Percentiles rank a stretch among this genome's conserved stretches.
Conservation (phyloP, 306 rosid species). For the Lathyrus tuberosus region DNA sequence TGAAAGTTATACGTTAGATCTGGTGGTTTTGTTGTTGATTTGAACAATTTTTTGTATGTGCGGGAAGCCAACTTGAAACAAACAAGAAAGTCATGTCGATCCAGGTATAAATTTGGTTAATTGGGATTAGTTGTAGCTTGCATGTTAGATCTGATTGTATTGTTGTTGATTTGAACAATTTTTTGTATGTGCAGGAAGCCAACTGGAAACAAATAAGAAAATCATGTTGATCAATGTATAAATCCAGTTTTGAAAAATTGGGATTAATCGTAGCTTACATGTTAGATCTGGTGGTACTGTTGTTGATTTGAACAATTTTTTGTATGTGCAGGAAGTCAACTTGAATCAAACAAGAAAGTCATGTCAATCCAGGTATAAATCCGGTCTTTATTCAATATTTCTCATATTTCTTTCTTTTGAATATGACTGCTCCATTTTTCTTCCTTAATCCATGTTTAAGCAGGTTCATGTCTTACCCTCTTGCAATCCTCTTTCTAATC, state of each 20-base stretch:
- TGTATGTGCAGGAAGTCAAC: slow-evolving; percentile 69
- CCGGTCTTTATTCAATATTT: neutral
- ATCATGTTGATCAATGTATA: slow-evolving; percentile 81
- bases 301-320: slow-evolving; percentile 24
- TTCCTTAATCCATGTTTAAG: no score
- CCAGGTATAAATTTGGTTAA: no score
- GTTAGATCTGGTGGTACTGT: slow-evolving; percentile 35
- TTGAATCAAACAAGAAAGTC: slow-evolving; percentile 84
- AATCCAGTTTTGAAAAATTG: neutral
- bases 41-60: no score
- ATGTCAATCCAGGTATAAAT: slow-evolving; percentile 73
- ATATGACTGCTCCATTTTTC: neutral
- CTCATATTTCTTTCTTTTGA: neutral
- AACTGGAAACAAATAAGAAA: slow-evolving; percentile 79
- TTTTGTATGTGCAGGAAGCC: slow-evolving; percentile 60
- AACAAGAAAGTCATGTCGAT: no score
- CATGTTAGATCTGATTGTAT: slow-evolving; percentile 39
- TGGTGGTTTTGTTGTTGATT: no score
- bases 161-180: slow-evolving; percentile 18
- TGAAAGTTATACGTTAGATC: no score
- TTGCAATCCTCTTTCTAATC: no score
- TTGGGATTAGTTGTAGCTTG: no score
- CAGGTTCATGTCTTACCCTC: no score
- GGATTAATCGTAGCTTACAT: neutral
- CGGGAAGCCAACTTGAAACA: no score